Base-by-base conservation (phyloP, 441 rosid genomes). In the Biscutella auriculata region DNA sequence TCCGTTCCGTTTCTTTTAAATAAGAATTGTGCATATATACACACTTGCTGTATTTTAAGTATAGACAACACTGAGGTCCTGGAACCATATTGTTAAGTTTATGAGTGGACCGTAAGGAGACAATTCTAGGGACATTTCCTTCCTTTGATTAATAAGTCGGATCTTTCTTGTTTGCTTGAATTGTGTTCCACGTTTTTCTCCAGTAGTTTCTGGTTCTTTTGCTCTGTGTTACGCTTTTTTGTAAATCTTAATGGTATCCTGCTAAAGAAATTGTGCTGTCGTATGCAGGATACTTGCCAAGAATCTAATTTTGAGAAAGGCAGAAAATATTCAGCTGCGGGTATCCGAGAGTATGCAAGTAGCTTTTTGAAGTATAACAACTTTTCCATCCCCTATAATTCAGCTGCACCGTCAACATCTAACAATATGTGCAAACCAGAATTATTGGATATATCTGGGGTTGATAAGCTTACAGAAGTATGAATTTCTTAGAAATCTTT, bases 391-490 rank as follows among this genome's bases (percentile, higher is more conserved):
- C 79, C 75, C 67, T 53, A 73, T 55, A 68, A 67, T 71, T 82
- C 82, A 42, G 86, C 82, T 69, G 83, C 79, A 57, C 89, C 82
- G 3, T 62, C 76, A 60, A 78, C 85, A 62, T 78, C 88, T 37
- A 87, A 80, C 68, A 71, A 73, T 59, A 64, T 76, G 46, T 79
- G 74, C 54, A 85, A 82, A 57, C 50, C 67, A 19, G 88, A 82
- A 69, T 65, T 69, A 66, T 48, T 71, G 72, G 91, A 85, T 41
- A 53, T 62, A 54, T 81, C 87, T 16, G 73, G 85, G 83, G 88
- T 83, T 70, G 87, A 84, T 73, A 78, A 77, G 58, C 79, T 86
- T 44, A 76, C 95, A 52, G 97, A 95, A 77, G 99, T 91, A 83
- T 51, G 85, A 33, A 16, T 52, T 42, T 70, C 33, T 62, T 32